phyloP scores from a whole-genome alignment of 495 filamentous ascomycete genomes.

The Lophiotrema nucula region DNA sequence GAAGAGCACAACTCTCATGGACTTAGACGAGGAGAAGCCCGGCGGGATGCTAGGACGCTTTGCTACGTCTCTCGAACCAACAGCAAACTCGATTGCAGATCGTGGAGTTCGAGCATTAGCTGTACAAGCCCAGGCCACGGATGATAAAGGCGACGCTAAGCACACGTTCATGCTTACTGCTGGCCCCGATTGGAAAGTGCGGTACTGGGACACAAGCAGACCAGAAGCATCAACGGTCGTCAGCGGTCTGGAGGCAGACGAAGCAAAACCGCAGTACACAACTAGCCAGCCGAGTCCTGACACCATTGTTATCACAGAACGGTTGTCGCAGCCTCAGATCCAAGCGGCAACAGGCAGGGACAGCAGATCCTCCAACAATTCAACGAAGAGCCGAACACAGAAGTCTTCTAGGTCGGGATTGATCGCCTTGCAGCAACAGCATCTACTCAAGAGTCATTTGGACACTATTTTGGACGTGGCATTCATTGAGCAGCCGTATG shows the following conservation, averaged over 20 bases:
- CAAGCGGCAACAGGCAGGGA: conserved; percentile 41
- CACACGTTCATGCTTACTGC: conserved; percentile 75
- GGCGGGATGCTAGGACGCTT: conserved; percentile 89
- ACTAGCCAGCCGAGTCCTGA: conserved; percentile 64
- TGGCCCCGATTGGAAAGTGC: conserved; percentile 84
- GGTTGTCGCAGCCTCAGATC: conserved; percentile 49
- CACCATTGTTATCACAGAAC: conserved; percentile 71
- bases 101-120: conserved; percentile 51
- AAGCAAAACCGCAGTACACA: conserved; percentile 70
- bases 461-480: conserved; percentile 88
- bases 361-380: conserved; percentile 36
- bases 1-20: conserved; percentile 79
- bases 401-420: conserved; percentile 73
- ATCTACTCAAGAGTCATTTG: conserved; percentile 74
- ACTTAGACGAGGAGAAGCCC: conserved; percentile 81
- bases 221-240: conserved; percentile 73
- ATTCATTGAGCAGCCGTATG: conserved; percentile 82
- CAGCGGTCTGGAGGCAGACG: conserved; percentile 72
- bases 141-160: conserved; percentile 59
- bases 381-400: conserved; percentile 19
- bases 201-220: conserved; percentile 84
- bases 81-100: conserved; percentile 52
- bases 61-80: conserved; percentile 62
- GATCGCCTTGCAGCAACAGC: conserved; percentile 83
- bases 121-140: conserved; percentile 52